These are phyloP conservation scores for Kalanchoe fedtschenkoi DNA, from an alignment of 164 flowering plant species.

Conservation along the genomic window DNA sequence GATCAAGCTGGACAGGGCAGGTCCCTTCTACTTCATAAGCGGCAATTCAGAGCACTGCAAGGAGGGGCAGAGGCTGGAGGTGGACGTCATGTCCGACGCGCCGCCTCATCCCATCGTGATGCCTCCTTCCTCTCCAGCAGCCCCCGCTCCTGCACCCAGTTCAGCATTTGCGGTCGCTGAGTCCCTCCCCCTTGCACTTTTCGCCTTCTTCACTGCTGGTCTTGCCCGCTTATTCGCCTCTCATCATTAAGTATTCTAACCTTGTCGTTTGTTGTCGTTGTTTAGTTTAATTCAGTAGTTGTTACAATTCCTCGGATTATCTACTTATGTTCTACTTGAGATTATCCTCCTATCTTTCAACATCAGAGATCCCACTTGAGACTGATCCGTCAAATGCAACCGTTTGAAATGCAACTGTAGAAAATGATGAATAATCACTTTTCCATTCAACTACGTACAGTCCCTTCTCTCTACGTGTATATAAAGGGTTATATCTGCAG, in stretches of 20 bases:
- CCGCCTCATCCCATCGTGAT: slow-evolving; percentile 13
- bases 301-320: background rate
- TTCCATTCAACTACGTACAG: background rate
- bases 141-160: background rate
- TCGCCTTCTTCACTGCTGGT: background rate
- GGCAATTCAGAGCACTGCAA: slow-evolving; percentile 39
- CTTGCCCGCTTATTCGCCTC: background rate
- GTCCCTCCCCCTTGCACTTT: background rate
- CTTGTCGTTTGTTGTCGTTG: background rate
- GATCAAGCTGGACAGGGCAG: slow-evolving; percentile 35
- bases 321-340: background rate
- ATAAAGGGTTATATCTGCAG: background rate
- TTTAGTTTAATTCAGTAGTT: background rate
- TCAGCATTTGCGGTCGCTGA: background rate
- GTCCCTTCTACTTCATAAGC: slow-evolving; percentile 47
- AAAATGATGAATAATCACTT: background rate
- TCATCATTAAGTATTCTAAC: background rate
- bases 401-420: slow-evolving; percentile 4
- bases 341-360: background rate
- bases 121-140: no score
- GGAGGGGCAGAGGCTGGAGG: slow-evolving; percentile 35
- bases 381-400: background rate
- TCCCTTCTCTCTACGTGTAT: background rate
- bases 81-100: slow-evolving; percentile 33
- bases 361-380: background rate